Evolutionary conservation across 2,329 filamentous ascomycete genomes (phyloP).

Genomic region (Fusarium sulawesiense): DNA sequence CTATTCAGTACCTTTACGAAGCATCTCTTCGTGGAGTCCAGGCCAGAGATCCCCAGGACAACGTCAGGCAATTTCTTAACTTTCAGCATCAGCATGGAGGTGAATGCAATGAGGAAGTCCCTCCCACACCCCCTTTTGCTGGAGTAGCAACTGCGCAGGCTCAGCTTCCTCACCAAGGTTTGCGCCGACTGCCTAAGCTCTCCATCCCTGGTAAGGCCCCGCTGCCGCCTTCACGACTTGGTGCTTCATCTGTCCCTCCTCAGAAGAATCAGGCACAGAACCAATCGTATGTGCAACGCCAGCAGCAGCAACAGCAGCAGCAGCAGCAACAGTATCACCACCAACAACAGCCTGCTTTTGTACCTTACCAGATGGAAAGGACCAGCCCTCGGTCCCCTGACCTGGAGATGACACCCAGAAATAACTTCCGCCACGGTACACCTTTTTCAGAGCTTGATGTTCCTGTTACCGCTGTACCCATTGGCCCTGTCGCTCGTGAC

Average conservation of each 20-base stretch:
- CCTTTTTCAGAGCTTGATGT: constrained; percentile 93
- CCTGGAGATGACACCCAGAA: constrained; percentile 63
- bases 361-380: constrained; percentile 65
- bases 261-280: constrained; percentile 44
- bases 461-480: constrained; percentile 77
- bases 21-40: constrained; percentile 76
- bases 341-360: constrained; percentile 50
- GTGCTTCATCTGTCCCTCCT: constrained; percentile 46
- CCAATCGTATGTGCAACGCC: constrained; percentile 36
- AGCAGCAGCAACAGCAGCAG: constrained; percentile 8
- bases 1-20: constrained; percentile 78
- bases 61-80: constrained; percentile 88
- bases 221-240: constrained; percentile 42
- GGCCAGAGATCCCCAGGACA: constrained; percentile 86
- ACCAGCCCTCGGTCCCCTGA: constrained; percentile 65
- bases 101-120: constrained; percentile 63
- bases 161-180: constrained; percentile 63
- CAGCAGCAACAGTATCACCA: constrained; percentile 10
- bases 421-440: constrained; percentile 81
- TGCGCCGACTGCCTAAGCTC: constrained; percentile 71
- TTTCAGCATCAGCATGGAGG: constrained; percentile 75
- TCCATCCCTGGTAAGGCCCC: constrained; percentile 63
- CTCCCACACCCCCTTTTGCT: constrained; percentile 77
- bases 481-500: constrained; percentile 80
- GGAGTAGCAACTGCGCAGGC: constrained; percentile 58